Base-by-base conservation (phyloP, 2,329 filamentous ascomycete genomes). In the Capronia coronata region DNA sequence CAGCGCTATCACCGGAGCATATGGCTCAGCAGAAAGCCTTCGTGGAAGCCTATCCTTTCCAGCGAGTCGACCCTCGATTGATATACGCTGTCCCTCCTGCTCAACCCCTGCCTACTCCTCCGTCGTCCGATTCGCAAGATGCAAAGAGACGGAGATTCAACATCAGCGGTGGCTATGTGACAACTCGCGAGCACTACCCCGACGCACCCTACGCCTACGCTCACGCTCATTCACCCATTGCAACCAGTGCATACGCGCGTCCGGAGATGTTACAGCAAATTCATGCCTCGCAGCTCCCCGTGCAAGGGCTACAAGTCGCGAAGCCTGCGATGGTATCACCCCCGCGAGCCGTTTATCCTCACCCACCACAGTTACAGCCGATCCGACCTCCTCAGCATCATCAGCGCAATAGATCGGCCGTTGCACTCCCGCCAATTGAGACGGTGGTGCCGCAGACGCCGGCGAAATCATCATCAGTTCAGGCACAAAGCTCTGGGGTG, bases 101-200 rank as follows among this genome's bases (percentile, higher is more conserved):
- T 14, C 49, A 51, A 23, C 30, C 49, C 21, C 48, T 57, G 18
- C 56, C 52, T 13, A 49, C 49, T 34, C 54, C 54, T 32, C 54
- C 51, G 10, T 54, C 54, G 16, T 35, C 43, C 2, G 58, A 58
- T 13, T 55, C 50, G n/a, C 72, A 75, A 8, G 82, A 84, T 46
- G 65, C 69, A 22, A 86, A 86, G 62, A 76, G 82, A 49, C 78
- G 83, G 18, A 77, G 83, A 30, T 77, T 77, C 60, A 78, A 77
- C 55, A 71, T 70, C 37, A 65, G 65, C 46, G 64, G 66, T 51
- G 58, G 68, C 58, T 63, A 71, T 57, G 59, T 67, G 54, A 65
- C 68, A 57, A 60, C 70, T 54, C 62, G 69, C 57, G 61, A 65
- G 44, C 68, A 72, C 63, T 54, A 54, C 18, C 51, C 48, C 2